Conservation (phyloP, 225 moss, liverwort and hornwort genomes). For the Physcomitrellopsis africana region DNA sequence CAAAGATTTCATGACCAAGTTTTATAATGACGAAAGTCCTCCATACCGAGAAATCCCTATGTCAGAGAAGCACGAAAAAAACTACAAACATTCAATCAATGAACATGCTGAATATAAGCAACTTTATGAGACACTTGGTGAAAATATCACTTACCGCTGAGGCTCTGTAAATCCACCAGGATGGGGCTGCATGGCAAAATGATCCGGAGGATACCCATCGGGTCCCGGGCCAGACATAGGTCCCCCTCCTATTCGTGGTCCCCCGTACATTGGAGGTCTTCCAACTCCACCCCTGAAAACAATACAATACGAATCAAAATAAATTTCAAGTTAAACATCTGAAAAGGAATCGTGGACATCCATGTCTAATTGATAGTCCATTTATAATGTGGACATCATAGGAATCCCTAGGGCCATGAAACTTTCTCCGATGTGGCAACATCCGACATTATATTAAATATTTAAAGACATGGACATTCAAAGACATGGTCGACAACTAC, state of each 20-base stretch:
- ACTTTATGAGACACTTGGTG: neutral
- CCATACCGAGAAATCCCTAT: slow-evolving; percentile 2
- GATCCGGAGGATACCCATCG: slow-evolving; percentile 62
- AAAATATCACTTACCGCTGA: slow-evolving; percentile 53
- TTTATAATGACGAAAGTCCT: slow-evolving; percentile 16
- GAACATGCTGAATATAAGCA: neutral
- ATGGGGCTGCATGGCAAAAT: slow-evolving; percentile 69
- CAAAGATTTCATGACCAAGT: neutral
- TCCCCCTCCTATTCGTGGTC: slow-evolving; percentile 68
- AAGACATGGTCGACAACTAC: neutral
- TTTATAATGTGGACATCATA: neutral
- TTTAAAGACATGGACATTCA: neutral
- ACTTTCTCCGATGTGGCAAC: neutral
- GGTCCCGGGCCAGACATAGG: slow-evolving; percentile 63
- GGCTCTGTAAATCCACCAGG: slow-evolving; percentile 79
- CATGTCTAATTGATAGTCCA: neutral
- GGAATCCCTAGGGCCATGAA: neutral
- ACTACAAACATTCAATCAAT: slow-evolving; percentile 6
- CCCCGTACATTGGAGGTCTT: slow-evolving; percentile 85
- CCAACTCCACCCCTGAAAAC: slow-evolving; percentile 76
- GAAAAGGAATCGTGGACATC: neutral
- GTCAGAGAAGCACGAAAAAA: slow-evolving; percentile 14
- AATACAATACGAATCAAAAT: slow-evolving; percentile 23
- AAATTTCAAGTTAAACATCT: neutral
- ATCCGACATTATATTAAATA: neutral